Evolutionary conservation across 208 protist species (phyloP).

Genomic region (Sergeia podlipaevii): DNA sequence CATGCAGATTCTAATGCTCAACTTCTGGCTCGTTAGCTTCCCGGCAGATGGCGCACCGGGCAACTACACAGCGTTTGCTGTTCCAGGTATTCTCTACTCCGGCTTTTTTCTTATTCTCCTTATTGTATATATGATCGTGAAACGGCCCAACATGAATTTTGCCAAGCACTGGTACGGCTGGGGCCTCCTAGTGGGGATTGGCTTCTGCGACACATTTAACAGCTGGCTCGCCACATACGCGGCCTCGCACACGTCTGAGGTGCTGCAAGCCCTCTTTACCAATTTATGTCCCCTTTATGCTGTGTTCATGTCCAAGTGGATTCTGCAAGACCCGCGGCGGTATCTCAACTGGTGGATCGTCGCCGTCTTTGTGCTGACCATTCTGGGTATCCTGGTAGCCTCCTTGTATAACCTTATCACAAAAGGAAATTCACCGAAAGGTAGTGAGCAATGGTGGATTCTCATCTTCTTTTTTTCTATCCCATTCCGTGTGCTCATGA

Average conservation of each 20-base stretch:
- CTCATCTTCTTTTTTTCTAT: conserved; percentile 83
- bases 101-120: conserved; percentile 57
- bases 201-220: conserved; percentile 71
- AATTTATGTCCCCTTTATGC: conserved; percentile 73
- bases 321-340: conserved; percentile 59
- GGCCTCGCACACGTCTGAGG: conserved; percentile 69
- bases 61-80: conserved; percentile 72
- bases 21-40: conserved; percentile 83
- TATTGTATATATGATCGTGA: conserved; percentile 39
- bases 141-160: conserved; percentile 57
- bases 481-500: conserved; percentile 68
- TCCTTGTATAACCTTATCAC: conserved; percentile 48
- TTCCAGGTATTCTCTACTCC: conserved; percentile 58
- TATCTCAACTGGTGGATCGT: conserved; percentile 65
- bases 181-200: conserved; percentile 49
- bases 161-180: conserved; percentile 39
- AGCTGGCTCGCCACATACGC: conserved; percentile 78
- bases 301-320: conserved; percentile 64
- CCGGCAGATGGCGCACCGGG: conserved; percentile 48
- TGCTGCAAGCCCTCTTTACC: conserved; percentile 74
- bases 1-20: conserved; percentile 84
- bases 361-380: conserved; percentile 57
- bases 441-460: conserved; percentile 62
- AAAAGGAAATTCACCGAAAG: conserved; percentile 15
- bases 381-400: conserved; percentile 53